phyloP scores from a whole-genome alignment of 2,329 filamentous ascomycete species.

The Sporothrix variecibatus region DNA sequence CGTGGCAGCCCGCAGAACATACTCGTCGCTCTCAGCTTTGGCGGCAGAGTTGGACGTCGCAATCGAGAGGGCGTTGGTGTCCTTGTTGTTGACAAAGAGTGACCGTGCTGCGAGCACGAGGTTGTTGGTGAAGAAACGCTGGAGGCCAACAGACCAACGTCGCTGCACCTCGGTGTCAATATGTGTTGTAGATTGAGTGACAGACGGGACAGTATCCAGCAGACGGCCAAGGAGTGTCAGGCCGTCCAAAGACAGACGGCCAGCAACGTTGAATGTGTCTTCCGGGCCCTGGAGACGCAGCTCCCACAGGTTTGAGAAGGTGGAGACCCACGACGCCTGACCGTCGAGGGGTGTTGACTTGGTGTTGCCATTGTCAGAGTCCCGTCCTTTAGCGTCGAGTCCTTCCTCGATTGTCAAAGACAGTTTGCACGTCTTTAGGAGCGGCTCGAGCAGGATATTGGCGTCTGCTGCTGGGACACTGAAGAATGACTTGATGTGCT shows the following conservation, averaged over 20 bases:
- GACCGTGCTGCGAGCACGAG: constrained; percentile 55
- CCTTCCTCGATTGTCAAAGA: constrained; percentile 38
- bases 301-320: constrained; percentile 52
- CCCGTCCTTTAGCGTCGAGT: background rate
- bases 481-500: constrained; percentile 61
- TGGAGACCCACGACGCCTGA: constrained; percentile 51
- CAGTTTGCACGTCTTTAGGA: constrained; percentile 49
- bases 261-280: constrained; percentile 53
- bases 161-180: constrained; percentile 35
- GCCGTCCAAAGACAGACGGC: constrained; percentile 46
- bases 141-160: constrained; percentile 51
- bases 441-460: constrained; percentile 47
- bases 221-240: constrained; percentile 47
- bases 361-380: background rate
- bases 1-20: constrained; percentile 43
- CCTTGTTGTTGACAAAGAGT: constrained; percentile 47
- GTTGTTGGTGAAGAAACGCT: constrained; percentile 52
- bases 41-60: background rate
- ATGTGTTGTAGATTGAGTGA: background rate
- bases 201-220: constrained; percentile 16
- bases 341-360: constrained; percentile 32
- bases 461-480: constrained; percentile 51
- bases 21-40: background rate
- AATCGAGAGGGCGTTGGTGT: constrained; percentile 28
- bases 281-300: constrained; percentile 53